These are phyloP conservation scores for Grosmannia serpens DNA, from an alignment of 2,329 filamentous ascomycete genomes.

Conservation along the genomic window DNA sequence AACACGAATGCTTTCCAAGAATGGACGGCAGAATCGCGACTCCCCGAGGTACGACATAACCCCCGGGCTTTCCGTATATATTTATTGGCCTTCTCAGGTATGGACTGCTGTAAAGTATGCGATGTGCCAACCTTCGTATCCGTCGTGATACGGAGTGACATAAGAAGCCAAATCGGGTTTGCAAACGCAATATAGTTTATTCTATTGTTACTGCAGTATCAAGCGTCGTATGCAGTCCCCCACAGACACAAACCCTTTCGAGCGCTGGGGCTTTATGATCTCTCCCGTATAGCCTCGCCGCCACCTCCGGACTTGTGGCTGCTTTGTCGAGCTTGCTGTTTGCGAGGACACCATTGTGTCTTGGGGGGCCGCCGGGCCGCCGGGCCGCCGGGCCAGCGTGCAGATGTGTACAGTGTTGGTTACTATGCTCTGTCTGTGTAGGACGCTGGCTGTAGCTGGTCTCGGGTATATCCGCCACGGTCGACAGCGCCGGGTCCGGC, in stretches of 20 bases:
- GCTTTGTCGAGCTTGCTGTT: conserved; percentile 15
- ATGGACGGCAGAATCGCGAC: too few species aligned
- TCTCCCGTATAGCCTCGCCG: conserved; percentile 23
- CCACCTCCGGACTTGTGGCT: conserved; percentile 18
- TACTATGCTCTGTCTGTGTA: conserved; percentile 25
- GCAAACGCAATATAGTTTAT: too few species aligned
- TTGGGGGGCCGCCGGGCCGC: conserved; percentile 14
- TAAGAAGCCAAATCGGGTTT: neutral
- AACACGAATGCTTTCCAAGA: too few species aligned
- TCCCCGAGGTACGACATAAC: too few species aligned
- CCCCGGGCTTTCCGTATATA: too few species aligned
- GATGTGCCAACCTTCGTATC: neutral
- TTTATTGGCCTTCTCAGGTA: too few species aligned
- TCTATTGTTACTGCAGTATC: neutral
- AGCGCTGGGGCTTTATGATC: too few species aligned
- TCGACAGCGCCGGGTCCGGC: conserved; percentile 27
- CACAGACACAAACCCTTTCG: too few species aligned
- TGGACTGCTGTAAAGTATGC: neutral
- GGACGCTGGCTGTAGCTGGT: conserved; percentile 25
- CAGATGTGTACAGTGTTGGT: conserved; percentile 18
- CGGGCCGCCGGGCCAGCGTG: conserved; percentile 16
- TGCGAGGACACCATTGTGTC: conserved; percentile 14
- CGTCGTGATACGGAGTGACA: neutral
- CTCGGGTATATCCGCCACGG: too few species aligned
- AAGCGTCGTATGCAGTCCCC: too few species aligned